Conservation (phyloP, 1,284 basidiomycete genomes). For the Papiliotrema fonsecae region DNA sequence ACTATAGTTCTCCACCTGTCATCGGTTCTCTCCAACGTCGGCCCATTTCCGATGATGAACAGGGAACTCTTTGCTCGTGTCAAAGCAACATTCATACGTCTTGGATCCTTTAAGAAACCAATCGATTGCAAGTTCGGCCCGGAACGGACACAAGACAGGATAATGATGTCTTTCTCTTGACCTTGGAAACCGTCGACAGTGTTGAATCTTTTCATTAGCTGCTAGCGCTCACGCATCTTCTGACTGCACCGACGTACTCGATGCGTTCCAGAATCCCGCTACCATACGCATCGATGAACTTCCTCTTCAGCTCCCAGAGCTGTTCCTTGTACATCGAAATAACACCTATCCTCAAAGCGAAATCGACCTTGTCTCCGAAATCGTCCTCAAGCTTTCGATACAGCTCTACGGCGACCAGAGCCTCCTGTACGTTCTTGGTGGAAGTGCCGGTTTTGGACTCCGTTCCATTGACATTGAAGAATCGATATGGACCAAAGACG, state of each 20-base stretch:
- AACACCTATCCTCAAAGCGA: slow-evolving; percentile 78
- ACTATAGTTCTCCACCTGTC: slow-evolving; percentile 73
- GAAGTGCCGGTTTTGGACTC: slow-evolving; percentile 60
- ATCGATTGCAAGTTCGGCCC: slow-evolving; percentile 73
- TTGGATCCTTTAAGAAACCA: slow-evolving; percentile 78
- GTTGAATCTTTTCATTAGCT: slow-evolving; percentile 59
- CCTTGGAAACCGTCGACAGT: slow-evolving; percentile 98
- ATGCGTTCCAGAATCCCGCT: slow-evolving; percentile 65
- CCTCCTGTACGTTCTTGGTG: slow-evolving; percentile 72
- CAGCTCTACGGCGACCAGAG: slow-evolving; percentile 69
- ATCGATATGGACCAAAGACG: slow-evolving; percentile 82
- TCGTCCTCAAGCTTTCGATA: slow-evolving; percentile 69
- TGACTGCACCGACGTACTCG: slow-evolving; percentile 51
- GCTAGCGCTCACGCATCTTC: neutral
- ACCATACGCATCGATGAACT: slow-evolving; percentile 72
- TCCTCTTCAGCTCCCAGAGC: slow-evolving; percentile 66
- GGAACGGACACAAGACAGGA: slow-evolving; percentile 87
- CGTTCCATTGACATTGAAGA: slow-evolving; percentile 66
- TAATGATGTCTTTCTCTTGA: slow-evolving; percentile 95
- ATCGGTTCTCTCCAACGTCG: slow-evolving; percentile 81
- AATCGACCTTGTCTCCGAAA: slow-evolving; percentile 57
- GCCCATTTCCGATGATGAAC: slow-evolving; percentile 86
- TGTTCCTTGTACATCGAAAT: slow-evolving; percentile 97
- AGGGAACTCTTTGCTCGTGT: slow-evolving; percentile 92
- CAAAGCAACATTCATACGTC: slow-evolving; percentile 95